These are phyloP conservation scores for Cryphonectria carpinicola DNA, from an alignment of 2,329 filamentous ascomycete genomes.

Conservation along the genomic window DNA sequence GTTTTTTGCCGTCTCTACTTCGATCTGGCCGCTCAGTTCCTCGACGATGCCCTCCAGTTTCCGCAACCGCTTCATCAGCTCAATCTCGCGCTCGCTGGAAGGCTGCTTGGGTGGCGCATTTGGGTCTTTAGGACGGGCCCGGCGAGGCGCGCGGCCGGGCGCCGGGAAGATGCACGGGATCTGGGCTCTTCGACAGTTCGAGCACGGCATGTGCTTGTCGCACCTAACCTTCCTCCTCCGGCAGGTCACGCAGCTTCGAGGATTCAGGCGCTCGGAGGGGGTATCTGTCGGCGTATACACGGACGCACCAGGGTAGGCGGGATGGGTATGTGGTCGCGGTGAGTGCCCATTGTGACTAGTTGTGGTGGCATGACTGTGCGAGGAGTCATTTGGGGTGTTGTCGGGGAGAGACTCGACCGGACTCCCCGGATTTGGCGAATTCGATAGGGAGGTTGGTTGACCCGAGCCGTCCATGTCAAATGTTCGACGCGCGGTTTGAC, in stretches of 20 bases:
- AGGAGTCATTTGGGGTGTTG: slow-evolving; percentile 25
- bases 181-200: slow-evolving; percentile 72
- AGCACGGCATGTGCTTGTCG: slow-evolving; percentile 77
- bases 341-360: slow-evolving; percentile 24
- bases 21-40: slow-evolving; percentile 67
- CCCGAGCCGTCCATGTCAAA: slow-evolving; percentile 23
- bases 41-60: slow-evolving; percentile 78
- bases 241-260: slow-evolving; percentile 33
- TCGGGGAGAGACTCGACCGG: slow-evolving; percentile 39
- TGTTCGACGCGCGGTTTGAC: neutral
- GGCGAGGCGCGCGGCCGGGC: slow-evolving; percentile 72
- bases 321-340: slow-evolving; percentile 29
- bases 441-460: slow-evolving; percentile 22
- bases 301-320: slow-evolving; percentile 34
- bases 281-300: slow-evolving; percentile 34
- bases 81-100: slow-evolving; percentile 65
- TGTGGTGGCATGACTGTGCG: slow-evolving; percentile 19
- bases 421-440: slow-evolving; percentile 29
- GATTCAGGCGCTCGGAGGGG: slow-evolving; percentile 33
- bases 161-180: slow-evolving; percentile 76
- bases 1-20: slow-evolving; percentile 53
- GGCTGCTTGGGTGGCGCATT: slow-evolving; percentile 64
- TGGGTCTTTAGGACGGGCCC: slow-evolving; percentile 66
- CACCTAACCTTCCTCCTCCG: slow-evolving; percentile 66
- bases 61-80: slow-evolving; percentile 72